Conservation (phyloP, 2,329 filamentous ascomycete genomes). For the Aspergillus neoniger region DNA sequence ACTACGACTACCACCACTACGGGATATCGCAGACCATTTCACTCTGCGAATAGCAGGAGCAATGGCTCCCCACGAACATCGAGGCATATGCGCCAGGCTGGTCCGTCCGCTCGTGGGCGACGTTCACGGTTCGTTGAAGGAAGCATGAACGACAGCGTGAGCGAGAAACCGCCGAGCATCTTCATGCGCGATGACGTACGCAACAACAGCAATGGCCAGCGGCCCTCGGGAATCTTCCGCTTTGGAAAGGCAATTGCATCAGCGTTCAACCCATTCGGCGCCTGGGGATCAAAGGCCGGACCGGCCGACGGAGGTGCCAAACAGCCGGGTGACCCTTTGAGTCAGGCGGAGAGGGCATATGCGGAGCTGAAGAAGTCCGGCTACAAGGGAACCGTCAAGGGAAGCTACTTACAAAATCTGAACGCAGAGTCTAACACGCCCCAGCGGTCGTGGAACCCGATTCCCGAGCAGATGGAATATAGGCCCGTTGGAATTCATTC, state of each 20-base stretch:
- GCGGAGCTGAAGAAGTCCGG: slow-evolving; percentile 57
- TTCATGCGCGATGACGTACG: slow-evolving; percentile 56
- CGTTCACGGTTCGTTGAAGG: slow-evolving; percentile 73
- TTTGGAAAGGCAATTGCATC: slow-evolving; percentile 58
- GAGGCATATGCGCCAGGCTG: slow-evolving; percentile 10
- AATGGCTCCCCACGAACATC: slow-evolving; percentile 18
- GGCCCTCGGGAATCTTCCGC: slow-evolving; percentile 53
- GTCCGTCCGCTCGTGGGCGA: slow-evolving; percentile 44
- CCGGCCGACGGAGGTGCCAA: slow-evolving; percentile 36
- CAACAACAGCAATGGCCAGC: slow-evolving; percentile 15
- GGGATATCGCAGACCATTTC: slow-evolving; percentile 20
- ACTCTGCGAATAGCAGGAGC: slow-evolving; percentile 6
- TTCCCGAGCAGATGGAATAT: slow-evolving; percentile 35
- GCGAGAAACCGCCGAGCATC: slow-evolving; percentile 67
- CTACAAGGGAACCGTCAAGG: slow-evolving; percentile 46
- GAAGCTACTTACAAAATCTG: slow-evolving; percentile 30
- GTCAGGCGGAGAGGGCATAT: slow-evolving; percentile 54
- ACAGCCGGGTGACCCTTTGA: slow-evolving; percentile 45
- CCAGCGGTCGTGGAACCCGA: slow-evolving; percentile 39
- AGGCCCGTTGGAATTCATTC: slow-evolving; percentile 18
- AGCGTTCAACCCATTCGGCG: slow-evolving; percentile 56
- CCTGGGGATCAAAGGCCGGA: slow-evolving; percentile 51
- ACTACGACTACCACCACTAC: neutral
- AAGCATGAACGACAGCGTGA: slow-evolving; percentile 81
- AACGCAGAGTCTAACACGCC: slow-evolving; percentile 24